A percentile compares a stretch with the other conserved stretches of the same genome.
phyloP scores from a whole-genome alignment of 106 monocot species.

The Xerophyta viscosa region DNA sequence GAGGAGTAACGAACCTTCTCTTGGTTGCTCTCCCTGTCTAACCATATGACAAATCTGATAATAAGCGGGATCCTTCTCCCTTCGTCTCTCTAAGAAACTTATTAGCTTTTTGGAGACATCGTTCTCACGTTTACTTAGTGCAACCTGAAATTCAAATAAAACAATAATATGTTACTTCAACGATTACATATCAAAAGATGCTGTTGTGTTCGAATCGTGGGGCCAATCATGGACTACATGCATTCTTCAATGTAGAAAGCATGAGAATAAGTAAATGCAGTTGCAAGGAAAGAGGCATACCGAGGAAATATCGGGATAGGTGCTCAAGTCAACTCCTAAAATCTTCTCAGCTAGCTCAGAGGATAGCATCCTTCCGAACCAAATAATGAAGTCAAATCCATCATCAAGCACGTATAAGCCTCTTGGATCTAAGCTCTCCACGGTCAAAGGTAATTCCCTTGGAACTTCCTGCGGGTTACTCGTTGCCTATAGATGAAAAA shows the following conservation, averaged over 20 bases:
- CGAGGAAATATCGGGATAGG: constrained; percentile 69
- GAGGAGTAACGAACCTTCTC: constrained; percentile 64
- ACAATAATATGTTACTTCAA: no score
- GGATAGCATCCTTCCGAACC: constrained; percentile 76
- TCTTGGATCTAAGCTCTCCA: constrained; percentile 56
- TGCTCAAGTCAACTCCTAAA: constrained; percentile 44
- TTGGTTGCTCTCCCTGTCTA: constrained; percentile 84
- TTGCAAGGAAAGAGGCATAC: constrained; percentile 19
- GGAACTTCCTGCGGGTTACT: constrained; percentile 19
- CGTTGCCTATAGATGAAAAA: constrained; percentile 28
- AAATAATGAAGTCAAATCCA: constrained; percentile 72
- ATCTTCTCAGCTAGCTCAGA: constrained; percentile 40
- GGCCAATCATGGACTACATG: no score
- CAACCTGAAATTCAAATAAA: constrained; percentile 33
- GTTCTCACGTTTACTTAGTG: constrained; percentile 39
- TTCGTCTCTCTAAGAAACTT: constrained; percentile 33
- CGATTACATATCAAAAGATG: no score
- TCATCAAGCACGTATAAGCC: constrained; percentile 74
- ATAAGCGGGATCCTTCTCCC: constrained; percentile 45
- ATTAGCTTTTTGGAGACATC: constrained; percentile 46
- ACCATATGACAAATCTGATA: constrained; percentile 53
- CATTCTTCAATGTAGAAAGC: no score
- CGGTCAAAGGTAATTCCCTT: constrained; percentile 48
- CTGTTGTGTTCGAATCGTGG: no score
- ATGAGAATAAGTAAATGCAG: neutral